Conservation (phyloP, 768 basidiomycete genomes). For the Suillus spraguei region DNA sequence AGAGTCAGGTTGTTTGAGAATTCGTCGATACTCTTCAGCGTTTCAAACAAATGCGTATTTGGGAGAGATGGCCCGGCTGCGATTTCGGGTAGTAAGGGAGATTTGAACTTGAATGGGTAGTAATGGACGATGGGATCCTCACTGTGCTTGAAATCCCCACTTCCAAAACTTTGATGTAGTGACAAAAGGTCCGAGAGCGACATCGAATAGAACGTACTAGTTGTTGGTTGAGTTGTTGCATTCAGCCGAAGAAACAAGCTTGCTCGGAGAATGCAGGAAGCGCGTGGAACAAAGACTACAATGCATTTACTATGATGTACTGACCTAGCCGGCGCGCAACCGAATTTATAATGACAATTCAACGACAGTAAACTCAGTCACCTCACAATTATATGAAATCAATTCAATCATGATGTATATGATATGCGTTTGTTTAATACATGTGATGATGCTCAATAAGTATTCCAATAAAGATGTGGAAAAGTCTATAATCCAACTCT, state of each 20-base stretch:
- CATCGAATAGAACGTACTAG: conserved; percentile 9
- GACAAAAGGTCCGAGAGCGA: neutral
- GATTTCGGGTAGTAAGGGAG: neutral
- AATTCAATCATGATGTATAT: conserved; percentile 8
- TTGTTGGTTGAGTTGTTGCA: conserved; percentile 15
- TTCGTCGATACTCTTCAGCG: conserved; percentile 54
- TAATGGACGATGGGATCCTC: neutral
- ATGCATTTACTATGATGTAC: neutral
- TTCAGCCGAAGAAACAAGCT: neutral
- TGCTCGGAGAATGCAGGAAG: neutral
- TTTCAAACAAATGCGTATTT: conserved; percentile 33
- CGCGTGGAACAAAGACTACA: conserved; percentile 1
- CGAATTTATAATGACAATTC: neutral
- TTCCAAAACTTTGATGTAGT: neutral
- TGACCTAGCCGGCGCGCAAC: neutral
- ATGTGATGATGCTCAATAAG: conserved; percentile 26
- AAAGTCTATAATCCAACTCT: conserved; percentile 18
- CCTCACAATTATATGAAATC: neutral
- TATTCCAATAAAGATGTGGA: conserved; percentile 34
- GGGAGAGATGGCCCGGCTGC: conserved; percentile 6
- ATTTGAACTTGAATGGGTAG: neutral
- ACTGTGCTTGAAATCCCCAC: conserved; percentile 7
- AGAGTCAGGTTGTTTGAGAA: conserved; percentile 46
- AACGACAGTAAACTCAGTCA: neutral
- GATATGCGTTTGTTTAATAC: conserved; percentile 13